A percentile compares a stretch with the other conserved stretches of the same genome.
Conservation (phyloP, 2,329 filamentous ascomycete species). For the Corinectria fuckeliana region DNA sequence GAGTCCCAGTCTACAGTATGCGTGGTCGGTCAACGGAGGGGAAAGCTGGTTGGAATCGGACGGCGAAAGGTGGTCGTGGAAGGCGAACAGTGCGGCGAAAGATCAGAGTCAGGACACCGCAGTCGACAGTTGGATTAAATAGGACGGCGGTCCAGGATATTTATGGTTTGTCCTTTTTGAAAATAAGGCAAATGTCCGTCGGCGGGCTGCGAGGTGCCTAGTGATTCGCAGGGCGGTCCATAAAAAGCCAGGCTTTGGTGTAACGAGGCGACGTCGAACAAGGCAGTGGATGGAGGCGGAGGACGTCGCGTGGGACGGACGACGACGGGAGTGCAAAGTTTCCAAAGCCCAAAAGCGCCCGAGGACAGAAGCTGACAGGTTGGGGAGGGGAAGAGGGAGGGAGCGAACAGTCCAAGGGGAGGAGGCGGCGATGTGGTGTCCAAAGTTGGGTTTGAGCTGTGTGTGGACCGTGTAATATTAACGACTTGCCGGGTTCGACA, state of each 20-base stretch:
- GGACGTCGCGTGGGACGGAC: conserved; percentile 25
- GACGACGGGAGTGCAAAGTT: conserved; percentile 4
- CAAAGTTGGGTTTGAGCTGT: conserved; percentile 19
- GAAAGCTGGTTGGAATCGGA: conserved; percentile 4
- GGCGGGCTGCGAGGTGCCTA: conserved; percentile 41
- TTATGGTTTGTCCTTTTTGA: conserved; percentile 11
- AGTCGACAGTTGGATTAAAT: neutral
- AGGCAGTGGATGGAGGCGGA: conserved; percentile 13
- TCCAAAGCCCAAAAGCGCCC: conserved; percentile 9
- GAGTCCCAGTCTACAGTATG: conserved; percentile 27
- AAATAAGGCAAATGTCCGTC: conserved; percentile 30
- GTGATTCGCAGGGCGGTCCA: conserved; percentile 39
- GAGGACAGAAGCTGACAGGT: conserved; percentile 17
- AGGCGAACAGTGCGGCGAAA: neutral
- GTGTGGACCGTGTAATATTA: conserved; percentile 25
- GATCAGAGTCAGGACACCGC: neutral
- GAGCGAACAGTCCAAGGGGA: conserved; percentile 1
- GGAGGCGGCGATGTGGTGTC: conserved; percentile 14
- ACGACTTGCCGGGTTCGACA: conserved; percentile 13
- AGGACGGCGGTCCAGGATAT: conserved; percentile 8
- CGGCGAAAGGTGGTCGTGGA: conserved; percentile 1
- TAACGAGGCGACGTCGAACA: conserved; percentile 23
- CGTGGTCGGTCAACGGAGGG: conserved; percentile 13
- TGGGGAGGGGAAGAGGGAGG: conserved; percentile 12
- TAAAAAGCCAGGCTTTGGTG: conserved; percentile 39